phyloP scores from a whole-genome alignment of 306 rosid species.

The Prosopis cineraria region DNA sequence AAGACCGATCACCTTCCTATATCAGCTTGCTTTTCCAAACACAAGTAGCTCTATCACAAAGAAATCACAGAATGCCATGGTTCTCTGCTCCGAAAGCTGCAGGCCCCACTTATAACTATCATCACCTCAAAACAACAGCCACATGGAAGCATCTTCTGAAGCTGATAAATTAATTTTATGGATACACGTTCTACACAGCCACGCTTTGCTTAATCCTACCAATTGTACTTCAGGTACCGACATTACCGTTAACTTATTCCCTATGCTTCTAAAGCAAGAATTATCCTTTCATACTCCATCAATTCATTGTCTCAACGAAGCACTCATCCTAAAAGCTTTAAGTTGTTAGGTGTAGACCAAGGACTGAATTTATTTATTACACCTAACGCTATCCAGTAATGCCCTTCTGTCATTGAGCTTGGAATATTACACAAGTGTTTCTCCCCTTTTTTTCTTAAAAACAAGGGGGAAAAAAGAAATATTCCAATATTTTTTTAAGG shows the following conservation, averaged over 20 bases:
- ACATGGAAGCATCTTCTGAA: slow-evolving; percentile 3
- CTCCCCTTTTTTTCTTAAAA: background rate
- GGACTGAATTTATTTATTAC: background rate
- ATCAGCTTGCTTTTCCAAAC: slow-evolving; percentile 4
- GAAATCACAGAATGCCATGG: background rate
- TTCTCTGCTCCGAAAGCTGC: background rate
- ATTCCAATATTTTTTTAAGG: background rate
- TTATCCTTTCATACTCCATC: background rate
- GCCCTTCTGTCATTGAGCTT: background rate
- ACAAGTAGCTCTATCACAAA: background rate
- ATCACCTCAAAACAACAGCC: background rate
- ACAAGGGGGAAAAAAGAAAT: background rate
- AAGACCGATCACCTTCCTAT: background rate
- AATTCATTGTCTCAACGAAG: background rate
- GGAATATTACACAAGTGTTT: background rate
- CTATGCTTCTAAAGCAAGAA: slow-evolving; percentile 2
- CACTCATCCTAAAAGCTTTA: background rate
- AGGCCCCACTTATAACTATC: background rate
- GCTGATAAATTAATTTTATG: background rate
- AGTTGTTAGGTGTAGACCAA: background rate
- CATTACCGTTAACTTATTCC: background rate
- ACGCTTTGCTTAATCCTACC: slow-evolving; percentile 20
- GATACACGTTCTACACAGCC: background rate
- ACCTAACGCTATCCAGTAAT: background rate
- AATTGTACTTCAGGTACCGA: background rate